Conservation (phyloP, 2,329 filamentous ascomycete genomes). For the Calonectria ilicicola region DNA sequence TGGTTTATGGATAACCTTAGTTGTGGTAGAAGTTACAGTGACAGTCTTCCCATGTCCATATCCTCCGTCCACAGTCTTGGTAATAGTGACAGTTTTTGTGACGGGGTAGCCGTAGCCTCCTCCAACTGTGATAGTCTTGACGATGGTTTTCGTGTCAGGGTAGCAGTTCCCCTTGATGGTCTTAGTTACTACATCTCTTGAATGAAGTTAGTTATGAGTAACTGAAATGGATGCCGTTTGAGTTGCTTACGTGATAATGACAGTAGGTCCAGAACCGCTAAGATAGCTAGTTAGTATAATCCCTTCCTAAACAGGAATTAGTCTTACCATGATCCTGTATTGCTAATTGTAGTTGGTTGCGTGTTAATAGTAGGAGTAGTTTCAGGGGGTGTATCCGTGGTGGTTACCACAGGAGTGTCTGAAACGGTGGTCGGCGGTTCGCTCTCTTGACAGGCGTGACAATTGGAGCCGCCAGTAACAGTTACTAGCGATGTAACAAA, state of each 20-base stretch:
- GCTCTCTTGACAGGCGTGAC: not conserved
- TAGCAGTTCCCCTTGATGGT: not conserved
- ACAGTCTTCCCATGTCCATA: not conserved
- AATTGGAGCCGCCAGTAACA: not conserved
- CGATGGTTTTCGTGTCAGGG: not conserved
- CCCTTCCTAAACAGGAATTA: not conserved
- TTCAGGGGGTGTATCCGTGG: not conserved
- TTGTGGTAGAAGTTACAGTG: not conserved
- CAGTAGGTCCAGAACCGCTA: not conserved
- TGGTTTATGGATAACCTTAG: not conserved
- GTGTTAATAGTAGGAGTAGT: not conserved
- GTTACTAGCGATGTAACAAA: not conserved
- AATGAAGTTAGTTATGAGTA: not conserved
- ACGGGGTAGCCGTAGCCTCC: not conserved
- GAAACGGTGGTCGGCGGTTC: not conserved
- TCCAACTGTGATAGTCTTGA: not conserved
- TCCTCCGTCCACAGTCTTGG: slow-evolving; percentile 8
- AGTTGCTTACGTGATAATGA: slow-evolving; percentile 14
- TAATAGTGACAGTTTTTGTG: not conserved
- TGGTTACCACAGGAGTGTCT: not conserved
- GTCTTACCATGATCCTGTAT: not conserved
- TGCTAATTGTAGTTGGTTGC: not conserved
- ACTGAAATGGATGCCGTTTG: not conserved
- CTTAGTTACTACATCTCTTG: not conserved
- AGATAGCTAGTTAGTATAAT: slow-evolving; percentile 8